These are phyloP conservation scores for Kluyveromyces sp. DNA, from an alignment of 1,139 yeast species.

Conservation along the genomic window DNA sequence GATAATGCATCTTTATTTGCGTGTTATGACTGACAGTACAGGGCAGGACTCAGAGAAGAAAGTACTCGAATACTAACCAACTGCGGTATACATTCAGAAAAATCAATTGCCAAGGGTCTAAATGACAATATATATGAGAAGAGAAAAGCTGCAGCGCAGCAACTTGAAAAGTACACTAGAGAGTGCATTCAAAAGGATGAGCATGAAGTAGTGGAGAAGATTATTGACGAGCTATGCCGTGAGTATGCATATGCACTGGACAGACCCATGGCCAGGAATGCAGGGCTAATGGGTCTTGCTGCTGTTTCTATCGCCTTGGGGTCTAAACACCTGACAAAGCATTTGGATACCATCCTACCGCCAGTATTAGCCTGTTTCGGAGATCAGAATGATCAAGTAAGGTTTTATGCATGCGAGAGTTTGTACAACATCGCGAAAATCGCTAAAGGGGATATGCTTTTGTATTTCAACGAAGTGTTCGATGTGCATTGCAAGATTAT, in stretches of 20 bases:
- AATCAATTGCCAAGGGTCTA: constrained; percentile 71
- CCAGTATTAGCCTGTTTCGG: constrained; percentile 95
- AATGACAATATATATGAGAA: constrained; percentile 89
- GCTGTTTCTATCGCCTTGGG: constrained; percentile 77
- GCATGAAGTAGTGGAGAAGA: constrained; percentile 56
- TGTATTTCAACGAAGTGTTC: constrained; percentile 89
- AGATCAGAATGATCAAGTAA: constrained; percentile 91
- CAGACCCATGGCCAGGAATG: constrained; percentile 68
- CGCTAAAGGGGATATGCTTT: constrained; percentile 87
- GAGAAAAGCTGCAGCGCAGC: constrained; percentile 89
- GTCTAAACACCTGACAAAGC: constrained; percentile 58
- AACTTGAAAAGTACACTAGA: constrained; percentile 74
- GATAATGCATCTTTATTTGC: not conserved
- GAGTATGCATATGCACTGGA: constrained; percentile 74
- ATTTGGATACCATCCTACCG: constrained; percentile 78
- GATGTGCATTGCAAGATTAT: constrained; percentile 87
- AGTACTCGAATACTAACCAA: constrained; percentile 1
- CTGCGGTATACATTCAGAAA: constrained; percentile 39
- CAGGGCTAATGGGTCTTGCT: constrained; percentile 71
- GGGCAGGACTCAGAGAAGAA: not conserved
- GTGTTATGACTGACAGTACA: not conserved
- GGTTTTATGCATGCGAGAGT: constrained; percentile 96
- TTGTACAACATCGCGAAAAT: constrained; percentile 94
- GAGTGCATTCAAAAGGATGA: constrained; percentile 65
- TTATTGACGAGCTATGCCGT: constrained; percentile 59